phyloP scores from a whole-genome alignment of 2,329 filamentous ascomycete species.

The Arthroderma sp. region DNA sequence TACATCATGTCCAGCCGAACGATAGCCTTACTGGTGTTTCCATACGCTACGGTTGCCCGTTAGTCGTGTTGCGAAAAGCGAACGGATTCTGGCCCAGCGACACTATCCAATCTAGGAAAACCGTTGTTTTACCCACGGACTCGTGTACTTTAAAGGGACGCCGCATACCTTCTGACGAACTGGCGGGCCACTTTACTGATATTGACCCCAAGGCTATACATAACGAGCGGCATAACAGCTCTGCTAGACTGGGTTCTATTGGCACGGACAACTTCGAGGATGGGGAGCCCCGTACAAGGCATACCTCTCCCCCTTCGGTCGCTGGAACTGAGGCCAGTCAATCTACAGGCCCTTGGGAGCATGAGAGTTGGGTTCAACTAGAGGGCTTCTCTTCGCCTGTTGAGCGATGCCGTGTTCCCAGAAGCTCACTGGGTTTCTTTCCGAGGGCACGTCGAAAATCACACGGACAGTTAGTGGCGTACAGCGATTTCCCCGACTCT shows the following conservation, averaged over 20 bases:
- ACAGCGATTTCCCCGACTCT: neutral
- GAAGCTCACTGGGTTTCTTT: conserved; percentile 76
- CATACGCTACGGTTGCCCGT: conserved; percentile 76
- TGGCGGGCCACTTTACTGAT: neutral
- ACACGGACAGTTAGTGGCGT: conserved; percentile 13
- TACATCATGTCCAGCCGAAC: conserved; percentile 68
- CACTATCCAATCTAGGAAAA: conserved; percentile 70
- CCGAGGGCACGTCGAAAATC: conserved; percentile 84
- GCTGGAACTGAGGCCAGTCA: conserved; percentile 22
- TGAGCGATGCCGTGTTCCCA: conserved; percentile 73
- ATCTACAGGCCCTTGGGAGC: conserved; percentile 61
- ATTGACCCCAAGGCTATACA: neutral
- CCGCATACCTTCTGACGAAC: conserved; percentile 25
- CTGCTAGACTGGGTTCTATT: neutral
- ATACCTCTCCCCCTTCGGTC: neutral
- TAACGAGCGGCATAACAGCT: conserved; percentile 1
- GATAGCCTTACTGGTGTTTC: conserved; percentile 89
- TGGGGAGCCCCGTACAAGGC: neutral
- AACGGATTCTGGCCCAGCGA: conserved; percentile 95
- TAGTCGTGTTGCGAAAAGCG: conserved; percentile 68
- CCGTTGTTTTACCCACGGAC: conserved; percentile 74
- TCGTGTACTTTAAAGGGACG: conserved; percentile 73
- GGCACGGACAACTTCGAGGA: neutral
- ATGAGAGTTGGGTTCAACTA: conserved; percentile 79
- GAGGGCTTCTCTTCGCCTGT: conserved; percentile 58